These are phyloP conservation scores for Hypoxylon sp. DNA, from an alignment of 2,329 filamentous ascomycete species.

Conservation along the genomic window DNA sequence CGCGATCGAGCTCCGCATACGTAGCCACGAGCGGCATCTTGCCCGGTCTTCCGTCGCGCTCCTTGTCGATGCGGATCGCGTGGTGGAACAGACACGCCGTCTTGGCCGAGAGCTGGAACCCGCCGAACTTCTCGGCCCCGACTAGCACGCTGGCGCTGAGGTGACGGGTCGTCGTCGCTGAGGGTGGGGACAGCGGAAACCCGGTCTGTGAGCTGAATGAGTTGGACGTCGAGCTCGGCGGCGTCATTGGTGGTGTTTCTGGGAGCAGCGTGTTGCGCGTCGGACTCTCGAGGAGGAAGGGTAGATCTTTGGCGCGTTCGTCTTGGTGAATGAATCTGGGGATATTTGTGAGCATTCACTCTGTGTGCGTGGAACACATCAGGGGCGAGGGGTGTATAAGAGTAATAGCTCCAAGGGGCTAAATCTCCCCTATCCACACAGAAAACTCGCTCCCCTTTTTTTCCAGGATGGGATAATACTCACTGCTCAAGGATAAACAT, in stretches of 20 bases:
- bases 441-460: neutral
- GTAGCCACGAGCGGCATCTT: conserved; percentile 41
- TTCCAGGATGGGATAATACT: conserved; percentile 26
- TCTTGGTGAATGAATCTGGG: conserved; percentile 46
- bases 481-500: conserved; percentile 56
- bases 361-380: no score
- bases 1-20: conserved; percentile 43
- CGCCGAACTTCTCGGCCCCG: conserved; percentile 36
- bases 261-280: conserved; percentile 43
- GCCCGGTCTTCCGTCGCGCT: conserved; percentile 35
- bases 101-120: conserved; percentile 47
- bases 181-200: conserved; percentile 13
- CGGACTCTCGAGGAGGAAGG: conserved; percentile 47
- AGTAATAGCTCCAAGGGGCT: no score
- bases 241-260: conserved; percentile 39
- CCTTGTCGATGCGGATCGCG: conserved; percentile 44
- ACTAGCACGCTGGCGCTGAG: conserved; percentile 38
- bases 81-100: conserved; percentile 44
- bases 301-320: conserved; percentile 41
- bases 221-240: neutral
- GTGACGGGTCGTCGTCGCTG: conserved; percentile 5
- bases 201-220: no score
- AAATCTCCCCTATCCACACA: neutral
- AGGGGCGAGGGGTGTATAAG: neutral
- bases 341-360: no score